Base-by-base conservation (phyloP, 179 eudicot species). In the Silene vulgaris region DNA sequence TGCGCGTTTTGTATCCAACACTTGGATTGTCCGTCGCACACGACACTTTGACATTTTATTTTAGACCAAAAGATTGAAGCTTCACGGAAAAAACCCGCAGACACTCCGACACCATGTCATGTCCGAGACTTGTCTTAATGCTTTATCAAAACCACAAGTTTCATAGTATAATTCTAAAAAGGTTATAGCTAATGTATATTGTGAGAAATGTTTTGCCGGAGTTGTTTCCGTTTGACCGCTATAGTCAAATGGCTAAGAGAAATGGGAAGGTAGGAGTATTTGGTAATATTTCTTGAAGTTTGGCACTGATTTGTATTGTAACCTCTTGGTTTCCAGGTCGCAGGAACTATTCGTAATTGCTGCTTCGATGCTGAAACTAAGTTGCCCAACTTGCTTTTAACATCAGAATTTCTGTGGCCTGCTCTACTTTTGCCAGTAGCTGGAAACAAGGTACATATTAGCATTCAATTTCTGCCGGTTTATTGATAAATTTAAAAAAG, bases 361-460 rank as follows among this genome's bases (percentile, higher is more conserved):
- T 96, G 99, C 82, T 96, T 96, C 81, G 97, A 96, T 66, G 99
- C 99, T 75, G 97, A 91, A 79, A 88, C 66, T 74, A 88, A 93
- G 81, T 80, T 96, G 78, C 96, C 90, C 26, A 90, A 93, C 82
- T 78, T 96, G 82, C 97, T 96, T 77, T 73, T 93, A 68, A 85
- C 85, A 74, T 85, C 99, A 1, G 99, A 95, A 81, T 95, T 95
- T 79, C 90, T 95, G 16, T 95, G 99, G 99, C 97, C 99, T 13
- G 89, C 97, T 75, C 79, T 95, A 75, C 90, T 95, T 79, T 84
- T 95, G 79, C 97, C 97, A 13, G 99, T 95, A 73, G 97, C 97
- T 75, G 97, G 99, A 82, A 89, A 92, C 84, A 95, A 92, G 97
- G 99, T 92, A n/a, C n/a, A n/a, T n/a, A n/a, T n/a, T n/a, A n/a